These are phyloP conservation scores for Suillus occidentalis DNA, from an alignment of 768 basidiomycete genomes.

Conservation along the genomic window DNA sequence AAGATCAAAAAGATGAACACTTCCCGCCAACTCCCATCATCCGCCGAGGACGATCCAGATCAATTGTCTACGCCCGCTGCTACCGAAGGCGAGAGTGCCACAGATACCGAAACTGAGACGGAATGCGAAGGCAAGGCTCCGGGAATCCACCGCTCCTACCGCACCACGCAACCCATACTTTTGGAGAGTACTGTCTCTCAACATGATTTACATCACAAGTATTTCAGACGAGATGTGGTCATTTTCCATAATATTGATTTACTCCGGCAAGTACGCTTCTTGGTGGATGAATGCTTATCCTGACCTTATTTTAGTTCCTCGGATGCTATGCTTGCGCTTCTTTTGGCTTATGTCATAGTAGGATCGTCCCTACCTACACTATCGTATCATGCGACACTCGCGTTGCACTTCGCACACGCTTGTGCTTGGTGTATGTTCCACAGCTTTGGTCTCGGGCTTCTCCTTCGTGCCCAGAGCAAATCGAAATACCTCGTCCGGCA, in stretches of 20 bases:
- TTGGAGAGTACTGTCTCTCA: conserved; percentile 53
- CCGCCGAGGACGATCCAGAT: conserved; percentile 27
- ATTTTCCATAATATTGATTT: conserved; percentile 81
- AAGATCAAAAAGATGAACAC: conserved; percentile 17
- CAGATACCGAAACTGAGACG: conserved; percentile 68
- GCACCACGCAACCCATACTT: not conserved
- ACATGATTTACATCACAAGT: conserved; percentile 87
- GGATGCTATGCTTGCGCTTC: conserved; percentile 78
- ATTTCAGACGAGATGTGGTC: conserved; percentile 87
- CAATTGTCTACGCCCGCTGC: conserved; percentile 55
- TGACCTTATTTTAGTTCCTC: conserved; percentile 56
- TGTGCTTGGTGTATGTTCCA: conserved; percentile 86
- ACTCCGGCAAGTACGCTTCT: conserved; percentile 57
- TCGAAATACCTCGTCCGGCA: conserved; percentile 91
- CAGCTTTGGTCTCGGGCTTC: conserved; percentile 80
- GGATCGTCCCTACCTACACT: conserved; percentile 61
- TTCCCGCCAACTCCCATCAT: conserved; percentile 11
- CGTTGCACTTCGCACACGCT: conserved; percentile 80
- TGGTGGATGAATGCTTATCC: not conserved
- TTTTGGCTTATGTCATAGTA: conserved; percentile 66
- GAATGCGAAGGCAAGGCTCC: conserved; percentile 54
- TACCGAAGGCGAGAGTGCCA: conserved; percentile 73
- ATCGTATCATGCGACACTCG: conserved; percentile 48
- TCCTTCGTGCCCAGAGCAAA: conserved; percentile 82
- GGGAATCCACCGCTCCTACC: not conserved